Conservation (phyloP, 2,329 filamentous ascomycete genomes). For the Colletotrichum sp. region DNA sequence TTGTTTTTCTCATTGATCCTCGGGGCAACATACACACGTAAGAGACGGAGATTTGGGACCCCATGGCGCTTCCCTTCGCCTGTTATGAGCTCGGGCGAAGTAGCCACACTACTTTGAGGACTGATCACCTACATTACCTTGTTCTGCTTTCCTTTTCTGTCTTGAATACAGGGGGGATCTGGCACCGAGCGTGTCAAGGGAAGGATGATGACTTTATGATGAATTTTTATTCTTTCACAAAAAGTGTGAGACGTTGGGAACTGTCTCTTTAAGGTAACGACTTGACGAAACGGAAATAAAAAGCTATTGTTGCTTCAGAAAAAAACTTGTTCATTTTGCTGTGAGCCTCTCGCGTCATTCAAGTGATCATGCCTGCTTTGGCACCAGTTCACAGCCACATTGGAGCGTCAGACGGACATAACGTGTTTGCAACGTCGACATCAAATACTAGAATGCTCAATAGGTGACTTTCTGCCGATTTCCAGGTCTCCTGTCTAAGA, state of each 20-base stretch:
- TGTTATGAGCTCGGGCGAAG: slow-evolving; percentile 18
- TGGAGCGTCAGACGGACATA: neutral
- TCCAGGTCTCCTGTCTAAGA: neutral
- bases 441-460: neutral
- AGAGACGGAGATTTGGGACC: neutral
- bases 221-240: slow-evolving; percentile 35
- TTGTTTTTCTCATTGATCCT: neutral
- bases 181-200: slow-evolving; percentile 17
- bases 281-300: slow-evolving; percentile 40
- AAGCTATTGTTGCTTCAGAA: slow-evolving; percentile 33
- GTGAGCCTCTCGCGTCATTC: neutral
- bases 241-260: slow-evolving; percentile 43
- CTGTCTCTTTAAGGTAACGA: slow-evolving; percentile 44
- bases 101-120: neutral
- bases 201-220: slow-evolving; percentile 34
- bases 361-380: neutral
- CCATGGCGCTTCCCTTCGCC: neutral
- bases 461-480: neutral
- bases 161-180: slow-evolving; percentile 14
- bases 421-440: neutral
- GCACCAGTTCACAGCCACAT: neutral
- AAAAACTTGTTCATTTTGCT: neutral
- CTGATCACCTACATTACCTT: slow-evolving; percentile 10
- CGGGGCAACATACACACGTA: slow-evolving; percentile 15
- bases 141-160: slow-evolving; percentile 12